A percentile compares a stretch with the other conserved stretches of the same genome.
Evolutionary conservation across 2,329 filamentous ascomycete species (phyloP).

Genomic region (Aspergillus sp.): DNA sequence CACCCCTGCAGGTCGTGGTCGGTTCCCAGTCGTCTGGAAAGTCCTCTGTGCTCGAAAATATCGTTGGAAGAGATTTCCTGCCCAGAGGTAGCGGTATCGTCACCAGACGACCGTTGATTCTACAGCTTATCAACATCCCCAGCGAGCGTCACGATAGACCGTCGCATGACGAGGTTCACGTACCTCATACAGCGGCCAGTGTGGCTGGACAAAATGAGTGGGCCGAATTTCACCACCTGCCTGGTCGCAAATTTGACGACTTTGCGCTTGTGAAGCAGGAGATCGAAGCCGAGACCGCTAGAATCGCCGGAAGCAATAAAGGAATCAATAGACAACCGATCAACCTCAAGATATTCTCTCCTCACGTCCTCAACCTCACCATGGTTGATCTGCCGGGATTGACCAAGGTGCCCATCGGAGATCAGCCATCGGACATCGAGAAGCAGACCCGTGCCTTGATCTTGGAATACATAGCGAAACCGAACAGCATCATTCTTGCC

Average conservation of each 20-base stretch:
- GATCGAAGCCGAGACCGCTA: constrained; percentile 93
- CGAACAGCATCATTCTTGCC: constrained; percentile 95
- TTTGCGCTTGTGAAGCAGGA: constrained; percentile 93
- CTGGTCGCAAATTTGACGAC: constrained; percentile 82
- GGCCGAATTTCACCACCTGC: constrained; percentile 96
- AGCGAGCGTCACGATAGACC: constrained; percentile 67
- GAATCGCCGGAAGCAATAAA: constrained; percentile 95
- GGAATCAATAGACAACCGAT: constrained; percentile 97
- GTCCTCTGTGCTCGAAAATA: constrained; percentile 97
- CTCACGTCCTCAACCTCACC: constrained; percentile 92
- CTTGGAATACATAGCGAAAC: constrained; percentile 97
- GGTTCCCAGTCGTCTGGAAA: constrained; percentile 98
- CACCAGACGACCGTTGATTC: constrained; percentile 86
- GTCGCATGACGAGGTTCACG: constrained; percentile 62
- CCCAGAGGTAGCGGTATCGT: constrained; percentile 96
- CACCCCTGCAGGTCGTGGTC: constrained; percentile 75
- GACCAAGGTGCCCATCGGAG: constrained; percentile 97
- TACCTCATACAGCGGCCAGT: constrained; percentile 75
- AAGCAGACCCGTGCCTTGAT: constrained; percentile 97
- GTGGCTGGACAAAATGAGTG: constrained; percentile 70
- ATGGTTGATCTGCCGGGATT: constrained; percentile 93
- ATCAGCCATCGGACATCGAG: constrained; percentile 96
- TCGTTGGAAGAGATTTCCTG: constrained; percentile 95
- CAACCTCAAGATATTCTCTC: constrained; percentile 97
- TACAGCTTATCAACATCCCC: constrained; percentile 97